phyloP scores from a whole-genome alignment of 257 asterid genomes.

The Lithospermum erythrorhizon region DNA sequence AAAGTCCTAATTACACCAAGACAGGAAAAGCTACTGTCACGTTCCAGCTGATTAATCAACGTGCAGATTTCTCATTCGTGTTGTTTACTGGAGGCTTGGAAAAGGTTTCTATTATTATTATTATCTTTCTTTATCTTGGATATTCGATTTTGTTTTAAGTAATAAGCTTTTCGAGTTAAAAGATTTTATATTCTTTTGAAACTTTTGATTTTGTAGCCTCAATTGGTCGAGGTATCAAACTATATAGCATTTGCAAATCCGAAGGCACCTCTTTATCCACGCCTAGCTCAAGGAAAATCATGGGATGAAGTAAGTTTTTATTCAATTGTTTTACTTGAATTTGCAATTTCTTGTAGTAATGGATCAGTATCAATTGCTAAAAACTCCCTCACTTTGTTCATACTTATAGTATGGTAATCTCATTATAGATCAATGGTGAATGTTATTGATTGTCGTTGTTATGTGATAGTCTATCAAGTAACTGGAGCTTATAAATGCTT shows the following conservation, averaged over 20 bases:
- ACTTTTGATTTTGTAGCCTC: conserved; percentile 50
- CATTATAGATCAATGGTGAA: too few species aligned
- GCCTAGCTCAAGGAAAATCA: conserved; percentile 81
- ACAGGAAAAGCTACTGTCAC: conserved; percentile 28
- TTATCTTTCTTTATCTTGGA: too few species aligned
- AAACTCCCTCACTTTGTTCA: too few species aligned
- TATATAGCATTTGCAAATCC: conserved; percentile 61
- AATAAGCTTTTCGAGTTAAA: too few species aligned
- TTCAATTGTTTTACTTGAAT: neutral
- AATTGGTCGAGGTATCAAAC: conserved; percentile 54
- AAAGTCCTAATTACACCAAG: conserved; percentile 18
- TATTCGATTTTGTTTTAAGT: too few species aligned
- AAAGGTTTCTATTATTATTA: conserved; percentile 17
- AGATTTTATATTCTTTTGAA: too few species aligned
- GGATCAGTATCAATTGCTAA: too few species aligned
- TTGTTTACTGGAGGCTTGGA: conserved; percentile 64
- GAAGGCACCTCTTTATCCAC: conserved; percentile 77
- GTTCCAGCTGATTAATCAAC: conserved; percentile 44
- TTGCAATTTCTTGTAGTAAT: too few species aligned
- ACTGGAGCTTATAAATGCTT: too few species aligned
- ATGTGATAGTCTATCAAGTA: too few species aligned
- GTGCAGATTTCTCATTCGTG: conserved; percentile 68
- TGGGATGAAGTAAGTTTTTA: conserved; percentile 71
- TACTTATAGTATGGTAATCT: too few species aligned
- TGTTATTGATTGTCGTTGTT: too few species aligned